Evolutionary conservation across 2,329 filamentous ascomycete species (phyloP).

Genomic region (Diaporthe ilicicola): DNA sequence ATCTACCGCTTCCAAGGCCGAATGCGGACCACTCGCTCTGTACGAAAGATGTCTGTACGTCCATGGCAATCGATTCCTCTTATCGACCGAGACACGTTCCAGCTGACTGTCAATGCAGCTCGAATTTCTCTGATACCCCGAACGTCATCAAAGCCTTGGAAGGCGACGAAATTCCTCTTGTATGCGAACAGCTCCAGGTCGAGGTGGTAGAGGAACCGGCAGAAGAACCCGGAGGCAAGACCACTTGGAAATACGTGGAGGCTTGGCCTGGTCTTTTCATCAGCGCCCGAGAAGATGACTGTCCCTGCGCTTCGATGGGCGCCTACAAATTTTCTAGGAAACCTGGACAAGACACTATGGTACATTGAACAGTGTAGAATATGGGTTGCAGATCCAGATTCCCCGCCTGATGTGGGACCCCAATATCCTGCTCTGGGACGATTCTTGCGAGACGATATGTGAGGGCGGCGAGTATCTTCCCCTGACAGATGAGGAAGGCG

Average conservation of each 20-base stretch:
- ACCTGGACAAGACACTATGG: neutral
- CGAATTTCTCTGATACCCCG: neutral
- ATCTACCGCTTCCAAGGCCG: constrained; percentile 1
- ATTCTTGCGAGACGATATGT: neutral
- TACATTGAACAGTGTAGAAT: neutral
- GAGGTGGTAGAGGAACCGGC: neutral
- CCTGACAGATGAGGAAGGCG: neutral
- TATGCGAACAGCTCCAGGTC: neutral
- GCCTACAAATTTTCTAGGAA: neutral
- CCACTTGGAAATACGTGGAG: neutral
- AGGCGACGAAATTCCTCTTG: neutral
- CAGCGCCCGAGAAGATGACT: neutral
- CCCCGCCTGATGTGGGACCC: neutral
- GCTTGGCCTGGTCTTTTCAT: neutral
- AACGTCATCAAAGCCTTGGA: neutral
- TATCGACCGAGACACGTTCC: neutral
- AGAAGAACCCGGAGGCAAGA: neutral
- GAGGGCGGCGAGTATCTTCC: neutral
- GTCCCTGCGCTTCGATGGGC: constrained; percentile 4
- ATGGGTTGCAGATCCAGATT: neutral
- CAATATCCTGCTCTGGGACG: neutral
- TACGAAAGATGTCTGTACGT: neutral
- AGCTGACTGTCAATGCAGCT: neutral
- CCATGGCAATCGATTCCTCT: neutral
- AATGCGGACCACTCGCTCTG: neutral